These are phyloP conservation scores for Cyphellophora attinorum DNA, from an alignment of 2,329 filamentous ascomycete genomes.

Conservation along the genomic window DNA sequence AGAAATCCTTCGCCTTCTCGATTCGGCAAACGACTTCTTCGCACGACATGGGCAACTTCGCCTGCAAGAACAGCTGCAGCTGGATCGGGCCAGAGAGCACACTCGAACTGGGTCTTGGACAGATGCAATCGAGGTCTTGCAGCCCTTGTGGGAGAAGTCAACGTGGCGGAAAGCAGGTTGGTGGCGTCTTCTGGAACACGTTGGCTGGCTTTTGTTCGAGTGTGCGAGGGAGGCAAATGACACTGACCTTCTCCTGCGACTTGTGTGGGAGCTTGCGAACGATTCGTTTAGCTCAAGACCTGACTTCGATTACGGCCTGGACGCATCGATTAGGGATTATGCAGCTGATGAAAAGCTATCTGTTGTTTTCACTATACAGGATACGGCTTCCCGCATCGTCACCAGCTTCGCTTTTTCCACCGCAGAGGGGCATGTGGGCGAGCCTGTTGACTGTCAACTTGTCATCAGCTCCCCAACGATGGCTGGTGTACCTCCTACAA, in stretches of 20 bases:
- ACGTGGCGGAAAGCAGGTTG: slow-evolving; percentile 53
- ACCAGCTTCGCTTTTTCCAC: slow-evolving; percentile 45
- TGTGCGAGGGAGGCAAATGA: slow-evolving; percentile 39
- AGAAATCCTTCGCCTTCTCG: slow-evolving; percentile 39
- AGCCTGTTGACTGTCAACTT: slow-evolving; percentile 47
- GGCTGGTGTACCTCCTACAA: slow-evolving; percentile 34
- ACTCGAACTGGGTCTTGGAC: slow-evolving; percentile 39
- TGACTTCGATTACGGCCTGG: slow-evolving; percentile 31
- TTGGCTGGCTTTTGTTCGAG: slow-evolving; percentile 44
- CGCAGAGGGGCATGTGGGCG: slow-evolving; percentile 50
- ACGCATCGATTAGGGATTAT: slow-evolving; percentile 34
- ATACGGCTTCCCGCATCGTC: slow-evolving; percentile 38
- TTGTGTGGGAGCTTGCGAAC: slow-evolving; percentile 48
- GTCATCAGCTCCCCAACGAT: slow-evolving; percentile 40
- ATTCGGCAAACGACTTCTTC: slow-evolving; percentile 41
- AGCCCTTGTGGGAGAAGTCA: slow-evolving; percentile 45
- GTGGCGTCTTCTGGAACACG: slow-evolving; percentile 46
- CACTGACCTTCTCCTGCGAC: slow-evolving; percentile 38
- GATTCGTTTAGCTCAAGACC: slow-evolving; percentile 27
- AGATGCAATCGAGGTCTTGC: slow-evolving; percentile 42
- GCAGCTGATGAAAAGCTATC: slow-evolving; percentile 31
- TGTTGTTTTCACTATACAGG: slow-evolving; percentile 37
- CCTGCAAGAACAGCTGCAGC: slow-evolving; percentile 43
- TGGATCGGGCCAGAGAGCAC: slow-evolving; percentile 47
- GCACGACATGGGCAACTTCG: slow-evolving; percentile 42